Conservation (phyloP, 306 rosid species). For the Vicia sativa region DNA sequence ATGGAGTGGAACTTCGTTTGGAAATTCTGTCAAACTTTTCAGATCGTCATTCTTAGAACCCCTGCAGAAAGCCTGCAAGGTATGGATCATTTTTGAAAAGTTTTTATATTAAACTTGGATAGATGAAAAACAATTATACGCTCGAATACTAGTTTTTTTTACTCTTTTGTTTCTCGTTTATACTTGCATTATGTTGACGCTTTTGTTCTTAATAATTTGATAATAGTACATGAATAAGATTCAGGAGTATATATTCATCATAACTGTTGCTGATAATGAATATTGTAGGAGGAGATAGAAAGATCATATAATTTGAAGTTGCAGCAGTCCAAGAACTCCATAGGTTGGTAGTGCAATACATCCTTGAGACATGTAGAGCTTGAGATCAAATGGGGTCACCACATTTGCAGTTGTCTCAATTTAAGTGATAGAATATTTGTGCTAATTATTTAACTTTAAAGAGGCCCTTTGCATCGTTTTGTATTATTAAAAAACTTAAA, state of each 20-base stretch:
- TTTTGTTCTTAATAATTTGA: slow-evolving; percentile 9
- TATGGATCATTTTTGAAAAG: slow-evolving; percentile 28
- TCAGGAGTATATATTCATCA: not conserved
- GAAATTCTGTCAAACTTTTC: slow-evolving; percentile 63
- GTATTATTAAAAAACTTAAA: not conserved
- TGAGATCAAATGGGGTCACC: not conserved
- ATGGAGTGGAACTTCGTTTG: slow-evolving; percentile 62
- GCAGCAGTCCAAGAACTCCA: slow-evolving; percentile 61
- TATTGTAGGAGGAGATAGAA: slow-evolving; percentile 43
- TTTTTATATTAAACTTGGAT: not conserved
- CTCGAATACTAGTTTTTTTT: not conserved
- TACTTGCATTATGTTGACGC: not conserved
- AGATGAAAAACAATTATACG: not conserved
- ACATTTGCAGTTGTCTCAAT: not conserved
- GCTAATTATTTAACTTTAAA: not conserved
- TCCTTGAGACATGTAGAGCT: slow-evolving; percentile 17
- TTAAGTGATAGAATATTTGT: slow-evolving; percentile 9
- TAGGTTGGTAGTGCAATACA: slow-evolving; percentile 47
- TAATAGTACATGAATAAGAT: slow-evolving; percentile 1
- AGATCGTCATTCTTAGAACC: slow-evolving; percentile 78
- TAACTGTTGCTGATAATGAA: slow-evolving; percentile 8
- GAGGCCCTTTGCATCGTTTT: not conserved
- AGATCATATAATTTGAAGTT: slow-evolving; percentile 50
- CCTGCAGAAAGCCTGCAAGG: slow-evolving; percentile 77
- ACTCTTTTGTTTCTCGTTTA: slow-evolving; percentile 11